Evolutionary conservation across 2,329 filamentous ascomycete species (phyloP).

Genomic region (Sporothrix schenckii): DNA sequence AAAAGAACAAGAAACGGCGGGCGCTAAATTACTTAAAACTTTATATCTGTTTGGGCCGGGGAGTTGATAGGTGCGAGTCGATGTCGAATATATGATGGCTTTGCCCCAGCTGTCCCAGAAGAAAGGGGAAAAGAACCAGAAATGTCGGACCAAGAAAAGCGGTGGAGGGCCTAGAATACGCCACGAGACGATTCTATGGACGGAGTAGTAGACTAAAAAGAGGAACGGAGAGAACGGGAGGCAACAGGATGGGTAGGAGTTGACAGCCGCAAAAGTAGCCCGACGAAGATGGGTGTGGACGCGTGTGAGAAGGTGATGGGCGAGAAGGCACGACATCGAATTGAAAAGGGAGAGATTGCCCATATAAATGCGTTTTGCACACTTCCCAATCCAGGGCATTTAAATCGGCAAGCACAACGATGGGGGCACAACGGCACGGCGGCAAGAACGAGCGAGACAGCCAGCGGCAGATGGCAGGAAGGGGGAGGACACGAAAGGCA

Average conservation of each 20-base stretch:
- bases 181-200: conserved; percentile 4
- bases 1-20: neutral
- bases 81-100: neutral
- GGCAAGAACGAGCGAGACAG: conserved; percentile 20
- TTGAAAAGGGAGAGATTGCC: neutral
- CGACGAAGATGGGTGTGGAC: no score
- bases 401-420: neutral
- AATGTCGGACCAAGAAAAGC: neutral
- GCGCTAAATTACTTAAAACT: neutral
- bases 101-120: neutral
- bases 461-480: conserved; percentile 14
- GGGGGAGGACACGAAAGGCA: neutral
- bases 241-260: neutral
- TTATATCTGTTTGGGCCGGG: neutral
- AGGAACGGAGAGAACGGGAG: neutral
- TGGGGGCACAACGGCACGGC: conserved; percentile 15
- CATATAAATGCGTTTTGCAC: conserved; percentile 6
- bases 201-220: neutral
- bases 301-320: neutral
- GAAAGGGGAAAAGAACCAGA: neutral
- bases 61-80: neutral
- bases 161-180: conserved; percentile 17
- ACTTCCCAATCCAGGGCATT: neutral
- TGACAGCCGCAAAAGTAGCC: neutral
- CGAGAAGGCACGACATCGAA: neutral